Evolutionary conservation across 1,284 basidiomycete genomes (phyloP), one percentile per base, ranked within the genome.

Genomic region (Pterula multifida): DNA sequence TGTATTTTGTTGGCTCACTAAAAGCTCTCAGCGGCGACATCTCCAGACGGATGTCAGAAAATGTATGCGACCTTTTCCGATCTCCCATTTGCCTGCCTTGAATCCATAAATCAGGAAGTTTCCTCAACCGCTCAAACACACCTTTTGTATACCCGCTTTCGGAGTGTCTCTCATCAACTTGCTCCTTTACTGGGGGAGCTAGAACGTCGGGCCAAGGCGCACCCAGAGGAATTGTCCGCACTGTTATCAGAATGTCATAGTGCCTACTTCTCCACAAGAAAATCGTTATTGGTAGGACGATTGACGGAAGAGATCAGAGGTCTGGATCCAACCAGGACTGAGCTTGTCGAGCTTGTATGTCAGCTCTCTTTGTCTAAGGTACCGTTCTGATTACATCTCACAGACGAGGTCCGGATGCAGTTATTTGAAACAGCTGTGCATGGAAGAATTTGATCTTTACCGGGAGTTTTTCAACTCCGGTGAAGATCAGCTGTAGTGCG

Each of bases 371-470:
- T 42, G 13, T 22, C 48, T 13, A 17, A 50, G 47, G 35, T 46
- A 35, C 26, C 49, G 1, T 42, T 22, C 25, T 24, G 25, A 35
- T 12, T 47, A 22, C 4, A 22, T 44, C 23, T 53, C 49, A 13
- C 49, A 91, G 89, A 93, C 92, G 0, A 73, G 90, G 50, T 73
- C 87, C 1, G 93, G 93, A 3, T 96, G 92, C 61, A 83, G 82
- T 53, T 95, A 93, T 62, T 68, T 97, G 47, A 92, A 92, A 59
- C 85, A 91, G 49, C 73, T 94, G 2, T 95, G 91, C 59, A 79
- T 78, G 13, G 89, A 90, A 56, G 93, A 96, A 61, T 96, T 90
- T 66, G 71, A 78, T 26, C 68, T 96, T 1, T 96, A 83, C 65
- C 77, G 83, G 28, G 74, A 80, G 24, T 92, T 94, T 63, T 97